Evolutionary conservation across 1,284 basidiomycete species (phyloP).

Genomic region (Heterobasidion irregulare): DNA sequence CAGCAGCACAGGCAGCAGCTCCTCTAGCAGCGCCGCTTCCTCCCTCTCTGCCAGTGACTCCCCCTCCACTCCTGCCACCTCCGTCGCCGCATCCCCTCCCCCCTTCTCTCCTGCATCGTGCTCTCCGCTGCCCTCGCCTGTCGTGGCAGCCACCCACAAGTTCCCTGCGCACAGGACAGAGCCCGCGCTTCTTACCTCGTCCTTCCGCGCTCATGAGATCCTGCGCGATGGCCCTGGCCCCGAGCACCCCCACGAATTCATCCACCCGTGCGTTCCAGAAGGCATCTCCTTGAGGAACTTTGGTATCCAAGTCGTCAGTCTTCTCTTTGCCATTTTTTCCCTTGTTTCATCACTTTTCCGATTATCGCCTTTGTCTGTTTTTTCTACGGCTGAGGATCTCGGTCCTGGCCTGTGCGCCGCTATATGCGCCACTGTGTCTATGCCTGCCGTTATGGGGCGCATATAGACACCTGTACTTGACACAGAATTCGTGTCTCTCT

Average conservation of each 20-base stretch:
- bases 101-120: constrained; percentile 2
- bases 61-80: constrained; percentile 10
- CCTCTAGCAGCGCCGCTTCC: constrained; percentile 3
- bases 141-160: constrained; percentile 6
- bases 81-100: constrained; percentile 8
- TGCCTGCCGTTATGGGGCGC: no score
- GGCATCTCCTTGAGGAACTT: constrained; percentile 76
- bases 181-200: constrained; percentile 20
- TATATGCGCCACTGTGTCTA: no score
- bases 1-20: not conserved
- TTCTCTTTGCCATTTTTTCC: constrained; percentile 8
- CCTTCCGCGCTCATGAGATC: constrained; percentile 29
- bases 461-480: no score
- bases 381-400: no score
- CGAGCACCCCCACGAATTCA: constrained; percentile 32
- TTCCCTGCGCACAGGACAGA: constrained; percentile 3
- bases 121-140: constrained; percentile 5
- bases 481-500: no score
- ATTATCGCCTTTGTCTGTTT: not conserved
- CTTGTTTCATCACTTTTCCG: not conserved
- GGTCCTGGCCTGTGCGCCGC: no score
- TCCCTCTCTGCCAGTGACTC: constrained; percentile 11
- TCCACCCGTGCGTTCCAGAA: constrained; percentile 59
- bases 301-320: constrained; percentile 73
- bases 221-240: constrained; percentile 22